phyloP scores from a whole-genome alignment of 2,329 filamentous ascomycete genomes.

The Trematosphaeria pertusa region DNA sequence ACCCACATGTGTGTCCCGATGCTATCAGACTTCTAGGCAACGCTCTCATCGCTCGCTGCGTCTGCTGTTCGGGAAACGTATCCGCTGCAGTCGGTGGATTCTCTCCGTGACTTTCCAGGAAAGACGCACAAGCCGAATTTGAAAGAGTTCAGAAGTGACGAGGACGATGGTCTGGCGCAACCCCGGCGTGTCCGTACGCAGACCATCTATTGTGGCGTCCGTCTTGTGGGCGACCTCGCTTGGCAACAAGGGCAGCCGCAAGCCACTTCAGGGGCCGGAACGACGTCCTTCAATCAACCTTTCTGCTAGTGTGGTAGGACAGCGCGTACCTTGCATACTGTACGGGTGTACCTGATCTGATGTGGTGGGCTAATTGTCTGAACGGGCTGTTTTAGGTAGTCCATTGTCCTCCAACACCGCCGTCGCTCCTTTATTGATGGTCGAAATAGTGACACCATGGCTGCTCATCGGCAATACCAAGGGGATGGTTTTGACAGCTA shows the following conservation, averaged over 20 bases:
- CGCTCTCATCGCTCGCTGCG: too few relatives aligned
- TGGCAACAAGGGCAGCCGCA: slow-evolving; percentile 22
- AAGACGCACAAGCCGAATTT: slow-evolving; percentile 11
- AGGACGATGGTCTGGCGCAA: slow-evolving; percentile 14
- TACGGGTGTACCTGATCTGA: slow-evolving; percentile 20
- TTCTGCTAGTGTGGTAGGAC: neutral
- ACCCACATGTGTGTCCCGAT: too few relatives aligned
- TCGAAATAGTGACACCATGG: slow-evolving; percentile 1
- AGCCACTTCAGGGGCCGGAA: slow-evolving; percentile 29
- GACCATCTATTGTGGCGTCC: slow-evolving; percentile 33
- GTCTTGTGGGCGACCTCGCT: slow-evolving; percentile 23
- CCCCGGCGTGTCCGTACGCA: slow-evolving; percentile 34
- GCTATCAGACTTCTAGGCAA: too few relatives aligned
- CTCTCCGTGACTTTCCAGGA: slow-evolving; percentile 4
- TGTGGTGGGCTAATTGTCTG: neutral
- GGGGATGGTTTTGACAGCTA: slow-evolving; percentile 7
- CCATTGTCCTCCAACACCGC: slow-evolving; percentile 4
- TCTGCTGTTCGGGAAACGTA: too few relatives aligned
- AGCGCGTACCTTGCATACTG: slow-evolving; percentile 44
- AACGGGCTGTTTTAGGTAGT: slow-evolving; percentile 2
- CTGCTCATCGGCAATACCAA: neutral
- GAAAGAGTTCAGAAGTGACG: too few relatives aligned
- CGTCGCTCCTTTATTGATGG: slow-evolving; percentile 3
- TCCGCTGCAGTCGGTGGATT: slow-evolving; percentile 10
- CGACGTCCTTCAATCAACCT: slow-evolving; percentile 9